Evolutionary conservation across 1,139 yeast genomes (phyloP).

Genomic region (Debaryomyces sp.): DNA sequence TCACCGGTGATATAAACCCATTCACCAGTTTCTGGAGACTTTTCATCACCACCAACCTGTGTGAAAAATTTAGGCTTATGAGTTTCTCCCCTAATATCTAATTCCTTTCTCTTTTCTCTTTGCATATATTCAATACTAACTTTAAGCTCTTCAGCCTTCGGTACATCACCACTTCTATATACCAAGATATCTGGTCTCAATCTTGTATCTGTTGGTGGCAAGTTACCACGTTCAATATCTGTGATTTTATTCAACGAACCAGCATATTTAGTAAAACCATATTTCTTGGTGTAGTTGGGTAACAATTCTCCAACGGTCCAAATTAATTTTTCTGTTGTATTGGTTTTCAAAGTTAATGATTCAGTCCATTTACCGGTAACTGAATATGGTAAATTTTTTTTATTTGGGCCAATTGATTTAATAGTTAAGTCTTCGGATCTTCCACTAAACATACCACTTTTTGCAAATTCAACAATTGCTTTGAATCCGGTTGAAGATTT

Average conservation of each 20-base stretch:
- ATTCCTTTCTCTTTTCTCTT: constrained; percentile 68
- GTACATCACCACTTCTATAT: constrained; percentile 71
- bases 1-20: constrained; percentile 67
- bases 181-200: constrained; percentile 79
- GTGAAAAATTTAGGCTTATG: constrained; percentile 70
- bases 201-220: constrained; percentile 90
- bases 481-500: constrained; percentile 67
- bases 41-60: constrained; percentile 35
- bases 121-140: constrained; percentile 75
- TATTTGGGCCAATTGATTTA: constrained; percentile 47
- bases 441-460: constrained; percentile 79
- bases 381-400: constrained; percentile 40
- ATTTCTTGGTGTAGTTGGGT: constrained; percentile 60
- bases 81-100: constrained; percentile 45
- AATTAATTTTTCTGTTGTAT: constrained; percentile 46
- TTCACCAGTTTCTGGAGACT: constrained; percentile 44
- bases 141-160: constrained; percentile 71
- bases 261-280: constrained; percentile 84
- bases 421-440: constrained; percentile 79
- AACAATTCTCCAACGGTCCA: constrained; percentile 74
- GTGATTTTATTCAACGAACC: constrained; percentile 83
- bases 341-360: constrained; percentile 47
- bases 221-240: constrained; percentile 56
- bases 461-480: constrained; percentile 73
- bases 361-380: constrained; percentile 82